These are phyloP conservation scores for Colletotrichum tropicale DNA, from an alignment of 2,329 filamentous ascomycete genomes.

Conservation along the genomic window DNA sequence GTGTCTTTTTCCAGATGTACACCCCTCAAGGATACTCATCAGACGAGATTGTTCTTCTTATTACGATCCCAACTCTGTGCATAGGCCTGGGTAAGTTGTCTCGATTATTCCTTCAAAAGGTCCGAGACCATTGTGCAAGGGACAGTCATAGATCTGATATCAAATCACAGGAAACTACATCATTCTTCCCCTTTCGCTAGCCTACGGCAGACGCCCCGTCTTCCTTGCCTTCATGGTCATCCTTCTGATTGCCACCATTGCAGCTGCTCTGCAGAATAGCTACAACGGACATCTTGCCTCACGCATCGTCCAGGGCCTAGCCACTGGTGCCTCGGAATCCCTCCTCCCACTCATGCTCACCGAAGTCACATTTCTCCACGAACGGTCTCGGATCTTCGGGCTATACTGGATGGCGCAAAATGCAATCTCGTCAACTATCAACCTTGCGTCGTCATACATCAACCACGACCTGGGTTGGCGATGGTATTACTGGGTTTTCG, in stretches of 20 bases:
- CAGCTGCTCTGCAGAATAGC: slow-evolving; percentile 33
- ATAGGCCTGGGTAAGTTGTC: slow-evolving; percentile 34
- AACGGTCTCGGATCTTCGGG: slow-evolving; percentile 38
- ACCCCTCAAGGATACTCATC: slow-evolving; percentile 24
- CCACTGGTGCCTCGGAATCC: slow-evolving; percentile 42
- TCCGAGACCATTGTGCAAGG: background rate
- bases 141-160: background rate
- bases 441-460: slow-evolving; percentile 38
- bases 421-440: slow-evolving; percentile 33
- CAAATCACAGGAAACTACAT: slow-evolving; percentile 30
- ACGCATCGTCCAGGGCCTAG: slow-evolving; percentile 38
- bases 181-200: slow-evolving; percentile 41
- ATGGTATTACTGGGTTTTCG: slow-evolving; percentile 46
- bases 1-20: slow-evolving; percentile 36
- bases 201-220: slow-evolving; percentile 40
- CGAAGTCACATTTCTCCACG: slow-evolving; percentile 43
- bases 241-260: slow-evolving; percentile 35
- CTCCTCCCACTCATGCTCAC: slow-evolving; percentile 42
- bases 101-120: background rate
- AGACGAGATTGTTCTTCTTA: slow-evolving; percentile 34
- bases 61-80: slow-evolving; percentile 40
- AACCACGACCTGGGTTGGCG: slow-evolving; percentile 39
- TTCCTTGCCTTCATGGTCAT: slow-evolving; percentile 34
- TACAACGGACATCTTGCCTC: slow-evolving; percentile 40
- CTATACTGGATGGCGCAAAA: slow-evolving; percentile 44